These are phyloP conservation scores for Lentinula aciculospora DNA, from an alignment of 768 basidiomycete genomes.

Conservation along the genomic window DNA sequence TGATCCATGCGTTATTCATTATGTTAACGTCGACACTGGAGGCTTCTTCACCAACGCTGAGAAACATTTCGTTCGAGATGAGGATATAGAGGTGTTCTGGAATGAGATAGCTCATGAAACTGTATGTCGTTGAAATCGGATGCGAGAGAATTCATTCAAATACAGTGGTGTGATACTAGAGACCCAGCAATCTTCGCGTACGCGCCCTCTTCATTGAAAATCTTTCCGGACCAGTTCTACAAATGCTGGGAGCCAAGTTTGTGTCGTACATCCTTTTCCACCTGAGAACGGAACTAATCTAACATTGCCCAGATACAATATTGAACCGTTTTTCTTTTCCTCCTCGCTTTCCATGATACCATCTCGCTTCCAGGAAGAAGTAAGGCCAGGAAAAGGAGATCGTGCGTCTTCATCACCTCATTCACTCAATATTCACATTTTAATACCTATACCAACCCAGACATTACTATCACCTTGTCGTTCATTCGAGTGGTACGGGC, in stretches of 20 bases:
- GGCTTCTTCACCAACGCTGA: conserved; percentile 28
- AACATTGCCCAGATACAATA: conserved; percentile 33
- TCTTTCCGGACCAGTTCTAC: conserved; percentile 42
- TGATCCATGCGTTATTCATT: conserved; percentile 25
- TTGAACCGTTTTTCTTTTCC: conserved; percentile 64
- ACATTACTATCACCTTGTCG: conserved; percentile 50
- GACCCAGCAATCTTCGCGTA: conserved; percentile 32
- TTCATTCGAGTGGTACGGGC: conserved; percentile 39
- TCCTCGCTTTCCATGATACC: conserved; percentile 66
- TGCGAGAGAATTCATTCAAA: neutral
- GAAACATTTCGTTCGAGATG: conserved; percentile 15
- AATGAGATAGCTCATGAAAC: conserved; percentile 18
- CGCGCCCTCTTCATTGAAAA: conserved; percentile 47
- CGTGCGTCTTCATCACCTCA: conserved; percentile 30
- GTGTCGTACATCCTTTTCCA: conserved; percentile 3
- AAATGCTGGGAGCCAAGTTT: conserved; percentile 53
- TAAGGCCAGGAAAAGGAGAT: conserved; percentile 35
- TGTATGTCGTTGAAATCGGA: neutral
- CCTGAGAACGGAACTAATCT: neutral
- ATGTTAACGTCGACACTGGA: conserved; percentile 33
- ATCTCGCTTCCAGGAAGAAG: conserved; percentile 53
- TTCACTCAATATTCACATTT: neutral
- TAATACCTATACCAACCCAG: conserved; percentile 20
- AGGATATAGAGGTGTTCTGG: conserved; percentile 29
- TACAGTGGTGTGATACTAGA: conserved; percentile 13